These are phyloP conservation scores for Colletotrichum cereale DNA, from an alignment of 2,329 filamentous ascomycete genomes.

Conservation along the genomic window DNA sequence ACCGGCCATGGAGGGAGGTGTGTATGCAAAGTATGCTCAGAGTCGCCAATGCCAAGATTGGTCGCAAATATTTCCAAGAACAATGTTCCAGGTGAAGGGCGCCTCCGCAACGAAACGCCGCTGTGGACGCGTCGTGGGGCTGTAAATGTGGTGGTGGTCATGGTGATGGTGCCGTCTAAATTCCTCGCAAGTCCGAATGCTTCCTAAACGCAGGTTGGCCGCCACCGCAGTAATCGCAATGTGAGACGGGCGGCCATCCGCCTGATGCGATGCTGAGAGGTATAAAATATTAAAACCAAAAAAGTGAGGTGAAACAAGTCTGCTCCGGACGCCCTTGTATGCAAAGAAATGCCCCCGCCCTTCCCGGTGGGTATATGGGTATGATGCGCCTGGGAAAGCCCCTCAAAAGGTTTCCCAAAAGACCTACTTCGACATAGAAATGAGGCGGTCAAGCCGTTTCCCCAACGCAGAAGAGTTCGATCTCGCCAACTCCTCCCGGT, in stretches of 20 bases:
- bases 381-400: slow-evolving; percentile 40
- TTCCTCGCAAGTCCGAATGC: slow-evolving; percentile 36
- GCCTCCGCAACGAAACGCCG: not conserved
- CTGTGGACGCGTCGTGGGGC: not conserved
- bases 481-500: slow-evolving; percentile 84
- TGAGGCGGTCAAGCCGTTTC: slow-evolving; percentile 50
- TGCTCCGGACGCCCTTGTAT: slow-evolving; percentile 42
- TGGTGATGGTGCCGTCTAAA: slow-evolving; percentile 38
- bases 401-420: slow-evolving; percentile 24
- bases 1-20: not conserved
- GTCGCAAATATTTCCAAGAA: slow-evolving; percentile 37
- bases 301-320: slow-evolving; percentile 34
- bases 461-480: slow-evolving; percentile 84
- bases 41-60: slow-evolving; percentile 5
- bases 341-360: slow-evolving; percentile 38
- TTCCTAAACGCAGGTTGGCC: slow-evolving; percentile 31
- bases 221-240: slow-evolving; percentile 12
- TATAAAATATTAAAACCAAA: slow-evolving; percentile 33
- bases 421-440: slow-evolving; percentile 34
- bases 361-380: slow-evolving; percentile 39
- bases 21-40: slow-evolving; percentile 14
- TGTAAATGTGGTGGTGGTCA: slow-evolving; percentile 15
- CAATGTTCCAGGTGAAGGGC: slow-evolving; percentile 6
- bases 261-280: slow-evolving; percentile 38
- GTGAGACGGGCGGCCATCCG: slow-evolving; percentile 19